These are phyloP conservation scores for Saitozyma sp. DNA, from an alignment of 768 basidiomycete species.

Conservation along the genomic window DNA sequence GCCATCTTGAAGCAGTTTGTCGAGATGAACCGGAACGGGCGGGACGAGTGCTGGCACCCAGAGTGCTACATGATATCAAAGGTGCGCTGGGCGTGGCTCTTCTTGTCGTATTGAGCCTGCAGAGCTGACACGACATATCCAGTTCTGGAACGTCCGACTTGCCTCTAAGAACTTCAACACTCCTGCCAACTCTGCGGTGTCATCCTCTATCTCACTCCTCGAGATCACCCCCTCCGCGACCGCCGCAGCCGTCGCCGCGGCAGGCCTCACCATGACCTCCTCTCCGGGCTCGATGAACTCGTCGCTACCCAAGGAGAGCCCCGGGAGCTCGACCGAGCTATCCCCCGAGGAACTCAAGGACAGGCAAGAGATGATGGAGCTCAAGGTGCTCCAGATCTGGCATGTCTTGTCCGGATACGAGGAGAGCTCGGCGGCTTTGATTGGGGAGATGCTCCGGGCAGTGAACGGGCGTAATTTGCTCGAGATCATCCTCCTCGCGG, in stretches of 20 bases:
- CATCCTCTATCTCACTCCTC: conserved; percentile 46
- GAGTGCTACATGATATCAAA: conserved; percentile 99
- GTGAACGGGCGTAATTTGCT: conserved; percentile 96
- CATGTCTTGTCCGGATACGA: conserved; percentile 97
- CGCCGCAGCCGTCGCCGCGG: conserved; percentile 49
- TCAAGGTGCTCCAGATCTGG: conserved; percentile 98
- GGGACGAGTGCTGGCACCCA: conserved; percentile 99
- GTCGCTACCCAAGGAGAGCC: conserved; percentile 12
- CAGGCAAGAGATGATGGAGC: conserved; percentile 91
- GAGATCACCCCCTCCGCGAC: conserved; percentile 49
- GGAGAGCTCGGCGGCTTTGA: conserved; percentile 98
- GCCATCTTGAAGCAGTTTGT: conserved; percentile 99
- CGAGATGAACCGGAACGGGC: conserved; percentile 96
- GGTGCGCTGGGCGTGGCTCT: conserved; percentile 57
- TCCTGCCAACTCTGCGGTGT: conserved; percentile 44
- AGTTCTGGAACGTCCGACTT: conserved; percentile 98
- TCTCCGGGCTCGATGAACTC: neutral
- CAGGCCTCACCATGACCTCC: conserved; percentile 49
- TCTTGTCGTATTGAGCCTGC: neutral
- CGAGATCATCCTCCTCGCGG: conserved; percentile 96
- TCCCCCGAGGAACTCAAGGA: conserved; percentile 77
- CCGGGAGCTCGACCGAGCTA: conserved; percentile 58
- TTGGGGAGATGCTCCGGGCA: conserved; percentile 96
- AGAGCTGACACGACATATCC: neutral
- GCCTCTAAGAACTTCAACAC: conserved; percentile 51